Evolutionary conservation across 1,284 basidiomycete species (phyloP).

Genomic region (Microbotryum lychnidis-dioicae): DNA sequence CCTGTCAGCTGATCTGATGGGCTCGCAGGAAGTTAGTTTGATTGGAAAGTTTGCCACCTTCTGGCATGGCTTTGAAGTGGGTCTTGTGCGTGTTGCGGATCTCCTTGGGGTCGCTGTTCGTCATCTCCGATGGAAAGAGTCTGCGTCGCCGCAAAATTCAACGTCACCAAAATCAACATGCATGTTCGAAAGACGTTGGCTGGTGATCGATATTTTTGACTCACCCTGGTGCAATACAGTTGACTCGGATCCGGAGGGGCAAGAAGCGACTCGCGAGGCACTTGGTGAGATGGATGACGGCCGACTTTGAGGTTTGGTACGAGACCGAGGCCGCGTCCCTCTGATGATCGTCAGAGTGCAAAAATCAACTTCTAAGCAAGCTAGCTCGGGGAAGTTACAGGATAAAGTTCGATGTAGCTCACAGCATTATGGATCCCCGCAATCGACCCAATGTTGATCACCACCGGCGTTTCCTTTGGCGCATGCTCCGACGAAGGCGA

Average conservation of each 20-base stretch:
- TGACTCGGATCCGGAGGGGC: conserved; percentile 7
- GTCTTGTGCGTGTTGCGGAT: conserved; percentile 1
- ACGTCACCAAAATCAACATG: too few species aligned
- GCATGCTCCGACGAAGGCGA: background rate
- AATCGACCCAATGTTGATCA: conserved; percentile 11
- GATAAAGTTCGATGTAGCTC: background rate
- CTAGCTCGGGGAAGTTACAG: too few species aligned
- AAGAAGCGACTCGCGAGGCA: conserved; percentile 5
- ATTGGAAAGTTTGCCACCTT: background rate
- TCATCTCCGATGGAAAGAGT: conserved; percentile 11
- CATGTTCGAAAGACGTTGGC: too few species aligned
- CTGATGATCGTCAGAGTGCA: background rate
- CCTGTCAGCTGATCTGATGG: background rate
- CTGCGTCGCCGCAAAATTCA: background rate
- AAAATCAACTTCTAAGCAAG: too few species aligned
- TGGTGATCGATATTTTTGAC: background rate
- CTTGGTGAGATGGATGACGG: conserved; percentile 5
- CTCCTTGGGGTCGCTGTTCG: background rate
- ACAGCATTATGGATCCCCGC: conserved; percentile 5
- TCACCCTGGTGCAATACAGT: conserved; percentile 5
- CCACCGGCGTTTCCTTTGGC: background rate
- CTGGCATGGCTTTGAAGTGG: conserved; percentile 11
- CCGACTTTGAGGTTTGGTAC: conserved; percentile 5
- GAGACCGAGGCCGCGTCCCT: conserved; percentile 2
- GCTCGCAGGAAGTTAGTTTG: background rate